A percentile compares a stretch with the other conserved stretches of the same genome.
phyloP scores from a whole-genome alignment of 2,329 filamentous ascomycete genomes.

The Colletotrichum theobromicola region DNA sequence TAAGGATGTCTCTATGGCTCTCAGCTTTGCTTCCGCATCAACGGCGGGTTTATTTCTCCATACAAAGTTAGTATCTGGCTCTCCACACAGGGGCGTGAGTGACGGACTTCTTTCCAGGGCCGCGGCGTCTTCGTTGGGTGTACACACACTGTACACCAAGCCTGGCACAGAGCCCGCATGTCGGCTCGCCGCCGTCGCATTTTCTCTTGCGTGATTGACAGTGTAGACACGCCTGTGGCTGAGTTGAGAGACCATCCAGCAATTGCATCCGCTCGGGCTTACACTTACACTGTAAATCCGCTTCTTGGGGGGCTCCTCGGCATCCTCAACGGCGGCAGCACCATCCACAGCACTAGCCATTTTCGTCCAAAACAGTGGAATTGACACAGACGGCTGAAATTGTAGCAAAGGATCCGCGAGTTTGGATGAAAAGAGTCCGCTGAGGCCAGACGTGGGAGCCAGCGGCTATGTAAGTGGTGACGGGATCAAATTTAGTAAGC shows the following conservation, averaged over 20 bases:
- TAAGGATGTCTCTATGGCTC: neutral
- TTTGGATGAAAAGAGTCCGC: neutral
- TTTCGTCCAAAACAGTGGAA: neutral
- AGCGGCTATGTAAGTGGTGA: neutral
- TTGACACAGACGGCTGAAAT: neutral
- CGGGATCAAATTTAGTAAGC: neutral
- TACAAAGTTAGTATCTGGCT: neutral
- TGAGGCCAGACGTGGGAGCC: neutral
- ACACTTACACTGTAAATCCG: constrained; percentile 12
- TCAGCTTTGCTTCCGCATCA: neutral
- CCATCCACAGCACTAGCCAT: neutral
- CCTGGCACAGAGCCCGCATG: constrained; percentile 4
- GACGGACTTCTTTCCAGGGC: constrained; percentile 14
- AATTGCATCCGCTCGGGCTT: neutral
- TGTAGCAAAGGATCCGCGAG: neutral
- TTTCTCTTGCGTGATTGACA: constrained; percentile 13
- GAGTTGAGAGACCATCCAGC: neutral
- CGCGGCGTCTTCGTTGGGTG: constrained; percentile 5
- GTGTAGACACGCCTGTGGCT: constrained; percentile 5
- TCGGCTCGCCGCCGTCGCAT: constrained; percentile 13
- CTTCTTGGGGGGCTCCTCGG: constrained; percentile 1
- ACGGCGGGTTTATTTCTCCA: neutral
- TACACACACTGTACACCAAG: constrained; percentile 8
- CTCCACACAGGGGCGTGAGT: too few relatives aligned
- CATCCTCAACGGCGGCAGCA: neutral